These are phyloP conservation scores for Beauveria sp. DNA, from an alignment of 2,329 filamentous ascomycete genomes.

Conservation along the genomic window DNA sequence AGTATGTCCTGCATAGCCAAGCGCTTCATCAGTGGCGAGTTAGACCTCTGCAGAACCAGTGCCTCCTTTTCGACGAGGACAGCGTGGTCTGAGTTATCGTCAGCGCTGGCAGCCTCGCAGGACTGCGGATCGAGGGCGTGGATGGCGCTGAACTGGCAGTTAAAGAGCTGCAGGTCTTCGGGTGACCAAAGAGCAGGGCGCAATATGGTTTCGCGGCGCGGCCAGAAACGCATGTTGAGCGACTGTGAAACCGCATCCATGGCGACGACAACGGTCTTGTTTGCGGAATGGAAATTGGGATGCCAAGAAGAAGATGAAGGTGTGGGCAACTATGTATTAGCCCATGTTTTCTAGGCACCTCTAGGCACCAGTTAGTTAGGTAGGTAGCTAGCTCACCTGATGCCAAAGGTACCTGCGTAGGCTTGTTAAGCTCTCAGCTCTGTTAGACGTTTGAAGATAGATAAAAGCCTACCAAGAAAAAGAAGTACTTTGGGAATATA, in stretches of 20 bases:
- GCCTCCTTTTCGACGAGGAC: background rate
- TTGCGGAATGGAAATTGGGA: background rate
- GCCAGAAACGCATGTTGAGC: background rate
- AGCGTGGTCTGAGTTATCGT: background rate
- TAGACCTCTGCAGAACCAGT: background rate
- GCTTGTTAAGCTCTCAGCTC: no score
- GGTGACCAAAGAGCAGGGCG: background rate
- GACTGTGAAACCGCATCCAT: background rate
- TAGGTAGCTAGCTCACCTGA: no score
- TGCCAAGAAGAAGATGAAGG: background rate
- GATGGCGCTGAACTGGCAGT: background rate
- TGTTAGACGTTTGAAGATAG: no score
- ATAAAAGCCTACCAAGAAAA: no score
- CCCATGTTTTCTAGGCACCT: no score
- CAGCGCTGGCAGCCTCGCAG: background rate
- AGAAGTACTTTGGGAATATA: no score
- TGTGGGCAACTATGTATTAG: no score
- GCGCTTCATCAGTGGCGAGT: background rate
- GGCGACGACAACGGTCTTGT: background rate
- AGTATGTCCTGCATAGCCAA: background rate
- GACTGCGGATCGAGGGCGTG: background rate
- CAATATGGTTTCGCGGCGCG: background rate
- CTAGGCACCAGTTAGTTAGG: no score
- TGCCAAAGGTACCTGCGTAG: no score
- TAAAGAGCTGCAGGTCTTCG: background rate